Evolutionary conservation across 306 rosid genomes (phyloP).

Genomic region (Trifolium repens): DNA sequence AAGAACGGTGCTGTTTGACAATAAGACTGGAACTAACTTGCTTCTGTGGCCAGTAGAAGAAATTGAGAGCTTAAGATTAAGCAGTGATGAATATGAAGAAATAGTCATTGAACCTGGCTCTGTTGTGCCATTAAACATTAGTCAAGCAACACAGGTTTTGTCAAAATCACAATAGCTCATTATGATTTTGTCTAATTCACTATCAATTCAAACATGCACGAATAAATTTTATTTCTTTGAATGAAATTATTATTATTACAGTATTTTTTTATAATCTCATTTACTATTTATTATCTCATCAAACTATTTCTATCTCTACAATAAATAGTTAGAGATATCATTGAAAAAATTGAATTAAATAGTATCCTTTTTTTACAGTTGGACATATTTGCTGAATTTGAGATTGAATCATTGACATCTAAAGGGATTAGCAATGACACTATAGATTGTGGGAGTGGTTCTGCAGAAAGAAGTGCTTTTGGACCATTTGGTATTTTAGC

Average conservation of each 20-base stretch:
- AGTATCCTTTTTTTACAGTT: slow-evolving; percentile 58
- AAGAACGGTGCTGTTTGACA: slow-evolving; percentile 67
- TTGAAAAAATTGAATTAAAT: too few relatives aligned
- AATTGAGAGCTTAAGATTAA: slow-evolving; percentile 67
- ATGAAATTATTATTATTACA: too few relatives aligned
- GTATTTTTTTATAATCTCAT: background rate
- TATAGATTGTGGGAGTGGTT: slow-evolving; percentile 63
- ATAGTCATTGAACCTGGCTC: slow-evolving; percentile 63
- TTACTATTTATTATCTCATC: too few relatives aligned
- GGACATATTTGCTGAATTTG: slow-evolving; percentile 71
- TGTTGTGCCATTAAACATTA: slow-evolving; percentile 56
- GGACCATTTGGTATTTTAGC: slow-evolving; percentile 83
- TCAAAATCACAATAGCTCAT: too few relatives aligned
- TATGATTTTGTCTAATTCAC: too few relatives aligned
- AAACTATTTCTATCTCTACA: too few relatives aligned
- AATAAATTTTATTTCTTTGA: too few relatives aligned
- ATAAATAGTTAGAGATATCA: too few relatives aligned
- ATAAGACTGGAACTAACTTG: slow-evolving; percentile 59
- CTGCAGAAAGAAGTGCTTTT: slow-evolving; percentile 51
- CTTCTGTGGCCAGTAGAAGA: slow-evolving; percentile 81
- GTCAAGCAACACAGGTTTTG: slow-evolving; percentile 66
- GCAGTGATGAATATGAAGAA: slow-evolving; percentile 51
- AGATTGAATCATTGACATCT: slow-evolving; percentile 47
- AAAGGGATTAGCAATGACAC: slow-evolving; percentile 3
- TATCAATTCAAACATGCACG: too few relatives aligned